phyloP scores from a whole-genome alignment of 345 rosid species.

The Laguncularia racemosa region DNA sequence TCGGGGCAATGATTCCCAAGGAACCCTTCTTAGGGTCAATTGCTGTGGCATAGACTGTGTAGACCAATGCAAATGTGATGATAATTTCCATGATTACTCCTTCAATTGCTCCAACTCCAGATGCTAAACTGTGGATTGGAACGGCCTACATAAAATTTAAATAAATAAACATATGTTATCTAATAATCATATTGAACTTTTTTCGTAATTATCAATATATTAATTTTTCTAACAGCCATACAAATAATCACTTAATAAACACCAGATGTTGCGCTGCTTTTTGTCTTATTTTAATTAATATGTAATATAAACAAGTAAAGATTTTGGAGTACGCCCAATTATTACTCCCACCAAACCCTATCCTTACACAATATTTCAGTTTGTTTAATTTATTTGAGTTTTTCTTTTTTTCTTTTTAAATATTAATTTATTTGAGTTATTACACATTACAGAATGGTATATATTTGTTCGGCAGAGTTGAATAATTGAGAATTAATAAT shows the following conservation, averaged over 20 bases:
- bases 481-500: too few species aligned
- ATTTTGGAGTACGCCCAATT: too few species aligned
- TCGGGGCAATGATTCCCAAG: conserved; percentile 80
- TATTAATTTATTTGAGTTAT: neutral
- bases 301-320: too few species aligned
- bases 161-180: neutral
- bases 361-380: too few species aligned
- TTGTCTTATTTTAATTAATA: too few species aligned
- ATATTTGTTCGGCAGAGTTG: neutral
- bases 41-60: conserved; percentile 92
- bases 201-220: neutral
- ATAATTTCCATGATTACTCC: conserved; percentile 92
- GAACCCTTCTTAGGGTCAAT: conserved; percentile 96
- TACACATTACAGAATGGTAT: neutral
- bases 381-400: too few species aligned
- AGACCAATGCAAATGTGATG: conserved; percentile 82
- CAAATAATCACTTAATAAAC: too few species aligned
- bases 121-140: conserved; percentile 68
- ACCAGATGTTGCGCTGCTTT: too few species aligned
- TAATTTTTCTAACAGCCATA: too few species aligned
- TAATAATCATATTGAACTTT: neutral
- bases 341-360: too few species aligned
- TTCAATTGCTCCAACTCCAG: conserved; percentile 70
- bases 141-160: conserved; percentile 32
- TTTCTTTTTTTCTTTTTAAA: too few species aligned